Evolutionary conservation across 2,329 filamentous ascomycete species (phyloP), one percentile per base, ranked within the genome.

Genomic region (Calonectria montana): DNA sequence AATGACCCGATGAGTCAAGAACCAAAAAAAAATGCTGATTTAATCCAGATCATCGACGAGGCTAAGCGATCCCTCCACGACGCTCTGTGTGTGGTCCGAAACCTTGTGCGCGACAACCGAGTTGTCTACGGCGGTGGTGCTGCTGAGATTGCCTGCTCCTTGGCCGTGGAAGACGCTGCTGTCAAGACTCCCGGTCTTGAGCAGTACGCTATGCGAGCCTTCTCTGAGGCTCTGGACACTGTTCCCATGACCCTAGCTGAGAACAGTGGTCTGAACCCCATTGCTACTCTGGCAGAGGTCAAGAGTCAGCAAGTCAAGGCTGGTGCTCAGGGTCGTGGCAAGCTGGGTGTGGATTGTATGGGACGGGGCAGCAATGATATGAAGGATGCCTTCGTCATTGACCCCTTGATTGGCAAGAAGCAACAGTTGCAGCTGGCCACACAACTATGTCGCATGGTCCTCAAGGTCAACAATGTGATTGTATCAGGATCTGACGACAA

Each of bases 151-250:
- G 96, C 97, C 74, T 99, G 97, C 88, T 97, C 95, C 25, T 87
- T 99, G 67, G 97, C 97, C 3, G 96, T 99, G 55, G 96, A 98
- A 85, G 96, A 98, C 79, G 96, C 95, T 29, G 96, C 96, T 50
- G 92, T 96, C 81, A 94, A 97, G 92, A 98, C 95, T 65, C 94
- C 96, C 27, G 97, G 97, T n/a, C 91, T 99, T 45, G 96, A 98
- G 86, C 97, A 99, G 86, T 99, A 99, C 84, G 96, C 96, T 76
- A 99, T 99, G 96, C 94, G 97, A 73, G 97, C 97, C 27, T 99
- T 99, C 82, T 91, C 97, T 73, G 96, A 98, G 84, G 97, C 97
- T 6, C 91, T 99, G 41, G 97, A 99, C 84, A 90, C 94, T 2
- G 90, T 99, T 1, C 97, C 97, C 39, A 97, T 99, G 95, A 95